Base-by-base conservation (phyloP, 768 basidiomycete species). In the Naganishia vishniacii region DNA sequence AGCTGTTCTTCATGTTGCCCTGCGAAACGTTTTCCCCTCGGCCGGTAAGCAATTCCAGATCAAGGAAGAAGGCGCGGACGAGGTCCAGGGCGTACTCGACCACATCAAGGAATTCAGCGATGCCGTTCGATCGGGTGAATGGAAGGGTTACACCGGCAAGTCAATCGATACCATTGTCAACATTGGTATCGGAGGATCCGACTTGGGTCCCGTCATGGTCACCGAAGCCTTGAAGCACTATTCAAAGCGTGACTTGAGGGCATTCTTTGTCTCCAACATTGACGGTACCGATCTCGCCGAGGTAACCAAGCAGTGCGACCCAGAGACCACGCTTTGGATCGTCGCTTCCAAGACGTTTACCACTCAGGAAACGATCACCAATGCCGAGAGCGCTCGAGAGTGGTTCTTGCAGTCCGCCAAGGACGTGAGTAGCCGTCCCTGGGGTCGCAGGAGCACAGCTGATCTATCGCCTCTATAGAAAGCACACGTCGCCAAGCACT, bases 331-430 rank as follows among this genome's bases (percentile, higher is more conserved):
- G 3, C 80, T 99, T 65, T 98, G 98, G 83, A 94, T 98, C 80
- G 87, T 98, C 72, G 94, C 94, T n/a, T 87, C 85, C 77, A 98
- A 99, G 83, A 98, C 95, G 2, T 99, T 98, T 78, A 99, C 95
- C 20, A 99, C 95, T 9, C 94, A 99, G 80, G 95, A 99, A 82
- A 98, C 94, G 18, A 97, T 98, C 81, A 98, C 95, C 68, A 99
- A 99, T 76, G 95, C 95, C 41, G 88, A 89, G 78, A 87, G 84
- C 47, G 95, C 95, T 13, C 84, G 89, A 45, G 86, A 86, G 51
- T 99, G 95, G 95, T 99, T 99, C 87, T 82, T 98, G 60, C 74
- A 80, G 20, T 77, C 80, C 5, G 93, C 95, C 20, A 85, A 84
- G 71, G 91, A 95, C 75, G 79, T 80, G 60, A 68, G 80, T 78